These are phyloP conservation scores for Leccinum subgranulosum DNA, from an alignment of 768 basidiomycete genomes.

Conservation along the genomic window DNA sequence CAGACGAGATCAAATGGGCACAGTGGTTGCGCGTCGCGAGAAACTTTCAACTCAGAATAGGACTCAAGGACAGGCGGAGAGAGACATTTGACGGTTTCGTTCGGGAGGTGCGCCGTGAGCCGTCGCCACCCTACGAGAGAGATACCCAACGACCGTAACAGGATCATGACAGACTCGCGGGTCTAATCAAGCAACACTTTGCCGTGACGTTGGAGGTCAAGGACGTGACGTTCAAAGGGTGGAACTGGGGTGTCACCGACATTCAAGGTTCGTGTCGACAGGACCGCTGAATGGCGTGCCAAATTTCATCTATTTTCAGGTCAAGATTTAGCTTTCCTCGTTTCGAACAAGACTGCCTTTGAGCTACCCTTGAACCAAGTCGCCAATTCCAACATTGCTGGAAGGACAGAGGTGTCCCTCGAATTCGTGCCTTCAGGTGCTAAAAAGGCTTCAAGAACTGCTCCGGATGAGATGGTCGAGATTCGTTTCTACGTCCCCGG, in stretches of 20 bases:
- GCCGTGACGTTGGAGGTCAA: constrained; percentile 78
- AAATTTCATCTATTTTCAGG: constrained; percentile 43
- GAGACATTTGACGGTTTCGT: constrained; percentile 94
- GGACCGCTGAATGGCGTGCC: neutral
- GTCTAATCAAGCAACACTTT: constrained; percentile 84
- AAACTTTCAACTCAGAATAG: constrained; percentile 85
- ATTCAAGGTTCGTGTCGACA: constrained; percentile 69
- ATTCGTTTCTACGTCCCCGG: constrained; percentile 97
- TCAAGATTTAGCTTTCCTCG: constrained; percentile 86
- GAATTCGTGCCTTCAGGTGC: constrained; percentile 66
- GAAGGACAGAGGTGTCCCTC: constrained; percentile 97
- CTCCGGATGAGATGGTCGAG: constrained; percentile 86
- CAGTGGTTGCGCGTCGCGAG: constrained; percentile 93
- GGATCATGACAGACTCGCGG: constrained; percentile 88
- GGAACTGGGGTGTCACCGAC: constrained; percentile 98
- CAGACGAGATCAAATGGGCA: constrained; percentile 78
- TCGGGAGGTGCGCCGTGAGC: constrained; percentile 59
- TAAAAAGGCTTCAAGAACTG: constrained; percentile 42
- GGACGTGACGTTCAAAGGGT: constrained; percentile 89
- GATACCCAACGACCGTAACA: constrained; percentile 29
- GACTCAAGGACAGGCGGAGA: constrained; percentile 69
- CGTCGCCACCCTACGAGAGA: neutral
- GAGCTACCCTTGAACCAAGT: constrained; percentile 84
- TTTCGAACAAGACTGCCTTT: constrained; percentile 85
- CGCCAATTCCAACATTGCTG: constrained; percentile 96